Conservation (phyloP, 2,329 filamentous ascomycete genomes). For the Fusarium udum region DNA sequence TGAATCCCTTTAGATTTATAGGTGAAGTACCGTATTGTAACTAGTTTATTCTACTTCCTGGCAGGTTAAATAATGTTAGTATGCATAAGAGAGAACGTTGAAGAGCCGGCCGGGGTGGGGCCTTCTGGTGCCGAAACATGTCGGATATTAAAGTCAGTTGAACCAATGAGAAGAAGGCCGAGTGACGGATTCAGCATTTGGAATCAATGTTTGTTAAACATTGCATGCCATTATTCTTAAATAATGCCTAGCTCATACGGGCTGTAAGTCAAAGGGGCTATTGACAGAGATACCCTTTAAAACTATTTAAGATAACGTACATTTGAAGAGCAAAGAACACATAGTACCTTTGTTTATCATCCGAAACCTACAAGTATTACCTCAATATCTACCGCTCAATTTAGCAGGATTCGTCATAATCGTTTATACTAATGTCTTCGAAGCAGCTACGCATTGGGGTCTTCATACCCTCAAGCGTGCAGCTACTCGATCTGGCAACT, state of each 20-base stretch:
- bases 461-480: constrained; percentile 57
- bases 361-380: not conserved
- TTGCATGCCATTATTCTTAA: not conserved
- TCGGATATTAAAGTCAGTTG: constrained; percentile 32
- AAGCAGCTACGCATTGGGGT: constrained; percentile 57
- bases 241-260: constrained; percentile 16
- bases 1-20: not conserved
- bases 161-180: constrained; percentile 33
- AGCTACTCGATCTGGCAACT: constrained; percentile 61
- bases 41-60: not conserved
- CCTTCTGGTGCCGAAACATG: constrained; percentile 15
- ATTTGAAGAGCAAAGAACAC: not conserved
- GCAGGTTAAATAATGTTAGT: not conserved
- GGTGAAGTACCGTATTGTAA: not conserved
- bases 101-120: constrained; percentile 9
- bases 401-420: not conserved
- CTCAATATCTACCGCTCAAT: not conserved
- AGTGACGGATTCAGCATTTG: constrained; percentile 26
- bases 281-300: not conserved
- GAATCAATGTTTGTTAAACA: not conserved
- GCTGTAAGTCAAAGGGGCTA: not conserved
- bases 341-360: not conserved
- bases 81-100: not conserved
- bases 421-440: constrained; percentile 17
- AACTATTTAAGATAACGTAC: constrained; percentile 2